Evolutionary conservation across 306 rosid species (phyloP).

Genomic region (Glycine latifolia): DNA sequence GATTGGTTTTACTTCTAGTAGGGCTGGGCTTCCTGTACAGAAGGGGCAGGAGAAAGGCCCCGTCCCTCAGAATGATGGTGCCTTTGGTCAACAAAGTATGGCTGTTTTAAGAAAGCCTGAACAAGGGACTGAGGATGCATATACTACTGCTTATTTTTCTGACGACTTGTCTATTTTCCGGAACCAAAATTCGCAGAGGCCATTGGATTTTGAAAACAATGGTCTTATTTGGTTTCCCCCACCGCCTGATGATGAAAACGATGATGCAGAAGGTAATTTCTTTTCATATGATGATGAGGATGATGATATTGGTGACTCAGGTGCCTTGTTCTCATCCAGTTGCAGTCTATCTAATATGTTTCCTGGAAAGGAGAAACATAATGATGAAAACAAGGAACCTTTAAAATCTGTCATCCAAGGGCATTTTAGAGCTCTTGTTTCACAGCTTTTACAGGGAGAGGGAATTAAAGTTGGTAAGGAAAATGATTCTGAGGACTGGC

Average conservation of each 20-base stretch:
- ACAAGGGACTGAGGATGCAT: slow-evolving; percentile 62
- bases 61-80: slow-evolving; percentile 51
- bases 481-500: slow-evolving; percentile 78
- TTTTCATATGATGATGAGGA: slow-evolving; percentile 89
- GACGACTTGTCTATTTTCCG: slow-evolving; percentile 67
- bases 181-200: slow-evolving; percentile 63
- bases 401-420: slow-evolving; percentile 80
- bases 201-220: slow-evolving; percentile 89
- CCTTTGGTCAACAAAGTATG: slow-evolving; percentile 63
- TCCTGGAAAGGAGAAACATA: slow-evolving; percentile 76
- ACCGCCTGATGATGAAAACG: slow-evolving; percentile 78
- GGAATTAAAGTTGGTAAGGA: slow-evolving; percentile 69
- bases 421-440: slow-evolving; percentile 94
- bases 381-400: slow-evolving; percentile 82
- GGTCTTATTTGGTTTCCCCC: slow-evolving; percentile 90
- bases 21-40: slow-evolving; percentile 71
- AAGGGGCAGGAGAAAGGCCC: slow-evolving; percentile 61
- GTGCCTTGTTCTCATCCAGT: slow-evolving; percentile 74
- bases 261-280: slow-evolving; percentile 70
- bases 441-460: slow-evolving; percentile 87
- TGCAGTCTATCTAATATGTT: slow-evolving; percentile 75
- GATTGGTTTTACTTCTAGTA: slow-evolving; percentile 63
- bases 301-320: slow-evolving; percentile 88
- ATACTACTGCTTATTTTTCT: slow-evolving; percentile 65
- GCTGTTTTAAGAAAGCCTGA: slow-evolving; percentile 77